Evolutionary conservation across 768 basidiomycete species (phyloP).

Genomic region (Tubosaeta sp.): DNA sequence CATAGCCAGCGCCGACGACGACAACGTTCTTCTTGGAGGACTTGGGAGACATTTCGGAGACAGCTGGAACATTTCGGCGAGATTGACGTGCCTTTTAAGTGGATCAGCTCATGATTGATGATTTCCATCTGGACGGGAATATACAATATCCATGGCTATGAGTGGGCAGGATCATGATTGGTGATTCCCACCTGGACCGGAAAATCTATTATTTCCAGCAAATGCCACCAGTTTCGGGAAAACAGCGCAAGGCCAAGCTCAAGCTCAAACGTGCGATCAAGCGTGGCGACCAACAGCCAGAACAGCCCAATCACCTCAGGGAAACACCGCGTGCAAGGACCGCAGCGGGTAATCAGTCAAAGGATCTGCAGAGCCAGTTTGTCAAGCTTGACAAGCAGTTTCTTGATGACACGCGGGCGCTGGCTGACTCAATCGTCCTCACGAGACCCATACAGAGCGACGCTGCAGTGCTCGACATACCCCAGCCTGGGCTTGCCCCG

Average conservation of each 20-base stretch:
- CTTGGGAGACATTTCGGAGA: not conserved
- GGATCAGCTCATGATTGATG: not conserved
- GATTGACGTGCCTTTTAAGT: not conserved
- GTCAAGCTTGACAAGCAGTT: slow-evolving; percentile 55
- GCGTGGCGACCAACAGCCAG: slow-evolving; percentile 58
- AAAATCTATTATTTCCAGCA: not conserved
- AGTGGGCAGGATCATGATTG: not conserved
- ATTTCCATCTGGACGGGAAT: not conserved
- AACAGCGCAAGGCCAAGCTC: slow-evolving; percentile 66
- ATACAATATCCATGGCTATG: no score
- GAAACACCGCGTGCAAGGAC: slow-evolving; percentile 5
- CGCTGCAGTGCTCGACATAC: slow-evolving; percentile 32
- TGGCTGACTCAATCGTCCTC: slow-evolving; percentile 53
- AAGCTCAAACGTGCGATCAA: slow-evolving; percentile 82
- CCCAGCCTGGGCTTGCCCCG: not conserved
- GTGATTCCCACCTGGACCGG: not conserved
- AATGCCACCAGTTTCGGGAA: slow-evolving; percentile 43
- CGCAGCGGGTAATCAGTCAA: slow-evolving; percentile 32
- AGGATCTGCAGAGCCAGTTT: slow-evolving; percentile 65
- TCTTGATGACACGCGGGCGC: slow-evolving; percentile 52
- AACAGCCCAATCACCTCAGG: slow-evolving; percentile 9
- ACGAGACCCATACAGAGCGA: slow-evolving; percentile 50
- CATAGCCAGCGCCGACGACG: slow-evolving; percentile 52
- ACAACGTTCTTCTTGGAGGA: slow-evolving; percentile 38
- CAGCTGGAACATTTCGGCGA: not conserved